Evolutionary conservation across 1,139 yeast genomes (phyloP).

Genomic region (Kodamaea sp.): DNA sequence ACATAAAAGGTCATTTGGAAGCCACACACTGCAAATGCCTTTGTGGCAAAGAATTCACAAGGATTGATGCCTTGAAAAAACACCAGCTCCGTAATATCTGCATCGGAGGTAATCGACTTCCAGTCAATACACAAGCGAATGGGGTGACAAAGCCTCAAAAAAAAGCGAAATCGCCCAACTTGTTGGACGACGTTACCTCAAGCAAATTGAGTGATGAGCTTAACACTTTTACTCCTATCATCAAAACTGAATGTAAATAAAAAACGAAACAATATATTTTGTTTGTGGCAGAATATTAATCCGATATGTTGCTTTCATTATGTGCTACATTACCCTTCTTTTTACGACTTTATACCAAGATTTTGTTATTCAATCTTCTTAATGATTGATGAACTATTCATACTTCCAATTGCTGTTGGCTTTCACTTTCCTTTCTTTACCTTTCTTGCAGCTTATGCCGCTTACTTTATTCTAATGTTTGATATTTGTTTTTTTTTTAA

Average conservation of each 20-base stretch:
- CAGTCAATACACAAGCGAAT: conserved; percentile 13
- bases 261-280: background rate
- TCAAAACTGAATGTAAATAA: background rate
- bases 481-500: no score
- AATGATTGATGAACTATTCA: no score
- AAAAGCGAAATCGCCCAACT: conserved; percentile 13
- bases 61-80: conserved; percentile 83
- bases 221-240: conserved; percentile 4
- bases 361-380: no score
- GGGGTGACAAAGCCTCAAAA: conserved; percentile 30
- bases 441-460: no score
- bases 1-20: conserved; percentile 81
- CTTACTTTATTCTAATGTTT: no score
- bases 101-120: conserved; percentile 52
- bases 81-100: conserved; percentile 81
- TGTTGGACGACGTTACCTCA: conserved; percentile 20
- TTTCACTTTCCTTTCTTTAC: no score
- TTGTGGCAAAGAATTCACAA: conserved; percentile 88
- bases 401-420: no score
- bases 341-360: background rate
- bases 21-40: conserved; percentile 69
- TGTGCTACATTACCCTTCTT: background rate
- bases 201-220: conserved; percentile 20
- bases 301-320: no score
- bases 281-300: no score